These are phyloP conservation scores for Tuber borchii DNA, from an alignment of 495 filamentous ascomycete species.

Conservation along the genomic window DNA sequence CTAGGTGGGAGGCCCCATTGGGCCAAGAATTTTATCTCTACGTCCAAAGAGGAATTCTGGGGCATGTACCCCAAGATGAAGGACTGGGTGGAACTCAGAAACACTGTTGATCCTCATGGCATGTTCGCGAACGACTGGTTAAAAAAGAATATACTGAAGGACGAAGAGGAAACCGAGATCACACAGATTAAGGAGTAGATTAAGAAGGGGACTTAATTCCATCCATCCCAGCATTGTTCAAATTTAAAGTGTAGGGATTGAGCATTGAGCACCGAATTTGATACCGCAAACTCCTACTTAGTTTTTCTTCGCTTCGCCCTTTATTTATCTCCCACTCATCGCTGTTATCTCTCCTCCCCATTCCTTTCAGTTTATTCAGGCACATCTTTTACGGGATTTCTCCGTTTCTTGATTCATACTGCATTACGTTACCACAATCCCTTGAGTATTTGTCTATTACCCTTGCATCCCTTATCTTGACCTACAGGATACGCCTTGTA, in stretches of 20 bases:
- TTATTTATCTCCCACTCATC: not conserved
- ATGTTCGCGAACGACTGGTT: conserved; percentile 94
- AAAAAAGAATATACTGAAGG: conserved; percentile 58
- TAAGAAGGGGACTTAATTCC: not conserved
- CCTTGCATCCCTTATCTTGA: not conserved
- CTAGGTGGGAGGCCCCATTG: conserved; percentile 87
- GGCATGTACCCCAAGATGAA: conserved; percentile 47
- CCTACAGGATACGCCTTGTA: not conserved
- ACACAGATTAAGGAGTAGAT: not conserved
- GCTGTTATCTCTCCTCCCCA: not conserved
- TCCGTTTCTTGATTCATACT: not conserved
- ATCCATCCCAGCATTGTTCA: not conserved
- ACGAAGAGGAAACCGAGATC: conserved; percentile 17
- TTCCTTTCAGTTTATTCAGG: not conserved
- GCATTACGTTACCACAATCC: not conserved
- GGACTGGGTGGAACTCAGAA: conserved; percentile 33
- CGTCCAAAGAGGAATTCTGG: conserved; percentile 52
- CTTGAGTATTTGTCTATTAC: not conserved
- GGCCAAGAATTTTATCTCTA: conserved; percentile 85
- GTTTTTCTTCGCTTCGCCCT: not conserved
- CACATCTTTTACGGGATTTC: not conserved
- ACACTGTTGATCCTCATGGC: conserved; percentile 69
- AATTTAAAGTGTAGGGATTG: not conserved
- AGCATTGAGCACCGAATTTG: not conserved
- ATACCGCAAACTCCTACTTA: not conserved